phyloP scores from a whole-genome alignment of 495 filamentous ascomycete species.

The Podospora bellae-mahoneyi region DNA sequence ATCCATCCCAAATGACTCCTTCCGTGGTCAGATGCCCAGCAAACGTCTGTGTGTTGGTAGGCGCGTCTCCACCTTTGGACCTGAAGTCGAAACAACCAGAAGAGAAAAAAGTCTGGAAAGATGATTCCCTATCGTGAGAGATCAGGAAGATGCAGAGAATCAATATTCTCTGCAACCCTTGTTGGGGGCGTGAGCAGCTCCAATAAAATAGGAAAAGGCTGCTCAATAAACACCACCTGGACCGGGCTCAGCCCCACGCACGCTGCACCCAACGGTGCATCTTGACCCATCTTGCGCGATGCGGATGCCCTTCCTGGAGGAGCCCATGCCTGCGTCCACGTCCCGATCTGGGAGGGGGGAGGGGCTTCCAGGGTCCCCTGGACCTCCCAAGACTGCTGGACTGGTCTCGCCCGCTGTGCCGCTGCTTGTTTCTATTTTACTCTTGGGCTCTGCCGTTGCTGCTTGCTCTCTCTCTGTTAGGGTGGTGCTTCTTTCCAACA shows the following conservation, averaged over 20 bases:
- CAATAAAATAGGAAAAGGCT: conserved; percentile 10
- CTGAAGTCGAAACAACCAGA: not conserved
- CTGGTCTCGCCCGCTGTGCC: conserved; percentile 19
- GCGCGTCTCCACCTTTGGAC: not conserved
- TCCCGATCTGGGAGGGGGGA: not conserved
- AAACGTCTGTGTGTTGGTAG: not conserved
- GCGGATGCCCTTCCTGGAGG: conserved; percentile 2
- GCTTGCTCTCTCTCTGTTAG: not conserved
- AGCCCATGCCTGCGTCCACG: not conserved
- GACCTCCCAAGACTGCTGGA: conserved; percentile 16
- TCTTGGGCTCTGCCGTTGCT: conserved; percentile 1
- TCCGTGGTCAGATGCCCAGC: not conserved
- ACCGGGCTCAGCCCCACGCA: conserved; percentile 11
- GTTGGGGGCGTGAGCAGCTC: not conserved
- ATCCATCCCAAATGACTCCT: not conserved
- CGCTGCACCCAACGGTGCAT: not conserved
- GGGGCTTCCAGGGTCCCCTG: not conserved
- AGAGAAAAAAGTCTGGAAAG: not conserved
- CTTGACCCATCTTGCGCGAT: not conserved
- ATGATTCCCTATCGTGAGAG: not conserved
- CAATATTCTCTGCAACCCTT: not conserved
- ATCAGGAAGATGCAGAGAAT: not conserved
- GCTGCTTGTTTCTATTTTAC: conserved; percentile 20
- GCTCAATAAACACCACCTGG: not conserved
- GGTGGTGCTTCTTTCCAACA: not conserved